phyloP scores from a whole-genome alignment of 371 early-diverging fungal species.

The Phascolomyces articulosus region DNA sequence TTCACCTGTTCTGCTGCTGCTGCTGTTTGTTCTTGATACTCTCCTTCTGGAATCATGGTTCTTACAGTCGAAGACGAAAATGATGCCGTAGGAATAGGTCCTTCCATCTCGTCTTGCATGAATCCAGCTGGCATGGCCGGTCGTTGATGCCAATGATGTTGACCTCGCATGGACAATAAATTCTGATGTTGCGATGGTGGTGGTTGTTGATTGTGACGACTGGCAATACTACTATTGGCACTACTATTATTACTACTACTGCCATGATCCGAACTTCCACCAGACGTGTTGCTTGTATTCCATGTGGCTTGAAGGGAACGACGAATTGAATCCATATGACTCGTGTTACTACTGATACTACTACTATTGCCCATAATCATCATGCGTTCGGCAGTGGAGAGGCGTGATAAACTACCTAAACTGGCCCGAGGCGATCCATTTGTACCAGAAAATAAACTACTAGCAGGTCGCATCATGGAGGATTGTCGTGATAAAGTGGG shows the following conservation, averaged over 20 bases:
- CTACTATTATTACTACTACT: slow-evolving; percentile 4
- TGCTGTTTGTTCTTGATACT: slow-evolving; percentile 8
- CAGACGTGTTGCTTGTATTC: too few species aligned
- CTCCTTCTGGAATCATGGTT: slow-evolving; percentile 45
- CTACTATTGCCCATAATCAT: slow-evolving; percentile 9
- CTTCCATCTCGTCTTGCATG: slow-evolving; percentile 15
- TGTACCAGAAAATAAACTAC: not conserved
- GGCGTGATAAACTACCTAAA: slow-evolving; percentile 7
- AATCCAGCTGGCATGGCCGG: slow-evolving; percentile 35
- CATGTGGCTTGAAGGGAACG: slow-evolving; percentile 39
- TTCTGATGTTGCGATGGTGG: not conserved
- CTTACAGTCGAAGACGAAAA: slow-evolving; percentile 46
- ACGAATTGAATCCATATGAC: slow-evolving; percentile 39
- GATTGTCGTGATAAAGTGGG: not conserved
- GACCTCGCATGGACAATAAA: not conserved
- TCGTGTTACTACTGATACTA: slow-evolving; percentile 9
- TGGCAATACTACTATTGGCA: not conserved
- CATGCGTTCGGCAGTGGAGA: slow-evolving; percentile 3
- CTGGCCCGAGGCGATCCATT: slow-evolving; percentile 10
- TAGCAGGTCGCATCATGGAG: not conserved
- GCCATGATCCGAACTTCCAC: slow-evolving; percentile 22
- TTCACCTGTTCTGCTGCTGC: not conserved
- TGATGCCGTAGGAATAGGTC: slow-evolving; percentile 29
- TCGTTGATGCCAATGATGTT: slow-evolving; percentile 14
- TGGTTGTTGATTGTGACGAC: not conserved